phyloP scores from a whole-genome alignment of 495 filamentous ascomycete species.

The Articulospora tetracladia region DNA sequence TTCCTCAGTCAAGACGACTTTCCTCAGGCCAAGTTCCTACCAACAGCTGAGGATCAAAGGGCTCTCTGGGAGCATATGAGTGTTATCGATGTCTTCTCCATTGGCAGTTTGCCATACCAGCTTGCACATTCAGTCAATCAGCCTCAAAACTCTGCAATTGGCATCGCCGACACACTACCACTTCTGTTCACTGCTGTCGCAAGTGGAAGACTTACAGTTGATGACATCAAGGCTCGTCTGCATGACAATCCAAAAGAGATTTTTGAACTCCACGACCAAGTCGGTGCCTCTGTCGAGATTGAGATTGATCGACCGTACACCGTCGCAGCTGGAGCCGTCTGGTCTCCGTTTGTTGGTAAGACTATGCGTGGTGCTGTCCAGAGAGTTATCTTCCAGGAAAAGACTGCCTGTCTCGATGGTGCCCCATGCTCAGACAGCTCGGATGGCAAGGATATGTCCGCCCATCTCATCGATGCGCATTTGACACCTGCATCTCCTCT shows the following conservation, averaged over 20 bases:
- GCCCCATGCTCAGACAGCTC: slow-evolving; percentile 49
- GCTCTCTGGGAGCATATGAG: slow-evolving; percentile 75
- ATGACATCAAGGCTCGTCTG: slow-evolving; percentile 66
- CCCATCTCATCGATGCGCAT: slow-evolving; percentile 59
- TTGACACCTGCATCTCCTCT: slow-evolving; percentile 45
- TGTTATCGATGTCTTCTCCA: slow-evolving; percentile 79
- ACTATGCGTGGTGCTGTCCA: slow-evolving; percentile 69
- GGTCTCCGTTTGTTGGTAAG: slow-evolving; percentile 76
- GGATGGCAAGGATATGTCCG: slow-evolving; percentile 74
- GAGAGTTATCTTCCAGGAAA: slow-evolving; percentile 73
- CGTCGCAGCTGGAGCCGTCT: slow-evolving; percentile 46
- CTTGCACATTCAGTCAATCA: slow-evolving; percentile 55
- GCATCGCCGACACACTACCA: slow-evolving; percentile 74
- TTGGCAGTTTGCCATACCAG: slow-evolving; percentile 80
- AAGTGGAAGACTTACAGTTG: slow-evolving; percentile 69
- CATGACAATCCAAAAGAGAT: slow-evolving; percentile 83
- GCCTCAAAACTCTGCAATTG: slow-evolving; percentile 49
- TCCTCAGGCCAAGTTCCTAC: slow-evolving; percentile 64
- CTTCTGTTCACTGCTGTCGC: slow-evolving; percentile 75
- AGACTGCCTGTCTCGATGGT: slow-evolving; percentile 76
- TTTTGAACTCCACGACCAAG: slow-evolving; percentile 82
- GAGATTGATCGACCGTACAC: slow-evolving; percentile 68
- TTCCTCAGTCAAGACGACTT: slow-evolving; percentile 75
- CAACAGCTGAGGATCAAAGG: slow-evolving; percentile 66
- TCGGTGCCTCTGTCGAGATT: slow-evolving; percentile 68